Evolutionary conservation across 176 grass and related monocot genomes (phyloP), one percentile per base, ranked within the genome.

Genomic region (Pharus latifolius): DNA sequence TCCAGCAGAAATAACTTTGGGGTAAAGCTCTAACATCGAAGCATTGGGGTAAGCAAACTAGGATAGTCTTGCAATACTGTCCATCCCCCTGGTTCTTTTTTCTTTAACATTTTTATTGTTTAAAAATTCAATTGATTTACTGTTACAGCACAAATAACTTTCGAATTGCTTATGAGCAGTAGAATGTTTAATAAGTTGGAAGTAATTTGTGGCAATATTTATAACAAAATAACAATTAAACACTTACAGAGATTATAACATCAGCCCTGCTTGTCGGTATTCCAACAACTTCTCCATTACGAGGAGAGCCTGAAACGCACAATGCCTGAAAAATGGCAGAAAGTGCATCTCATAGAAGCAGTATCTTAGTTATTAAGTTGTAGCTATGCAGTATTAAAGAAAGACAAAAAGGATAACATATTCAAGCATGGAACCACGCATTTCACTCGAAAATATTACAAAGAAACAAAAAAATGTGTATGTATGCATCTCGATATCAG

Each of bases 191-290:
- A 58, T 78, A 65, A 24, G 4, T 23, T 56, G 23, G 30, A 72
- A 35, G 10, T 61, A n/a, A 23, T 34, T 52, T 61, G 60, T 51
- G 4, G 33, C 33, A 11, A n/a, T n/a, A n/a, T n/a, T n/a, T n/a
- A n/a, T n/a, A n/a, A n/a, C n/a, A 38, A 38, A 38, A 38, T 38
- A 38, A 62, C 6, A 64, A 32, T 40, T 70, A 45, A n/a, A 26
- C n/a, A 56, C 89, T 67, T 90, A 98, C 94, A 73, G 94, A 75
- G 76, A 88, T 93, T 70, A 98, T 83, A 65, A 98, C 45, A 50
- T 75, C 81, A 83, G 89, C 78, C 72, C 80, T 92, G 59, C 46
- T 75, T 61, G 17, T 7, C 6, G 18, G 34, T 63, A 92, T 72
- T 27, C 94, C 94, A 80, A 93, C 86, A n/a, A 85, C 64, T 80